These are phyloP conservation scores for Geotrichum reessii DNA, from an alignment of 1,139 yeast species.

Conservation along the genomic window DNA sequence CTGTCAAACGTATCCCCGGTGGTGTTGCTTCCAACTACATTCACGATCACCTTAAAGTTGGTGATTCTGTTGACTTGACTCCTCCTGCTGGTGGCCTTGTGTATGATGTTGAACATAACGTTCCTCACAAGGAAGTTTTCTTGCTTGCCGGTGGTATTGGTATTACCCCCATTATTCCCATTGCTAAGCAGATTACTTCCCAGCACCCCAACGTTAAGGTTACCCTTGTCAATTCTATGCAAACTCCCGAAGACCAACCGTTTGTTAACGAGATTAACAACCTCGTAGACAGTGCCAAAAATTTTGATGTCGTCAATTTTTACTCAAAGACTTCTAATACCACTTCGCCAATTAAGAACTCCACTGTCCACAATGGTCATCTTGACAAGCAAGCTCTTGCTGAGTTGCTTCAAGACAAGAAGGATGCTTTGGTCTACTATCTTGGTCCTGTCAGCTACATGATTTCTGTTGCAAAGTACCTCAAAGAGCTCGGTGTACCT, in stretches of 20 bases:
- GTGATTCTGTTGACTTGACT: conserved; percentile 47
- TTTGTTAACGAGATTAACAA: conserved; percentile 22
- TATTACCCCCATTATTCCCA: conserved; percentile 56
- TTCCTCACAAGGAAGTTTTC: conserved; percentile 37
- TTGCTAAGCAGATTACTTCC: conserved; percentile 40
- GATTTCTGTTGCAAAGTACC: conserved; percentile 15
- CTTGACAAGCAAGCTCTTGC: conserved; percentile 22
- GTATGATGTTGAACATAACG: conserved; percentile 33
- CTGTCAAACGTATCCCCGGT: conserved; percentile 45
- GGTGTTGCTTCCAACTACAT: conserved; percentile 53
- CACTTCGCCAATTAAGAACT: conserved; percentile 7
- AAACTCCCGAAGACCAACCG: conserved; percentile 23
- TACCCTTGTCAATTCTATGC: conserved; percentile 27
- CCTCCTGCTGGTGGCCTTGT: conserved; percentile 58
- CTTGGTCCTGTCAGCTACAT: conserved; percentile 18
- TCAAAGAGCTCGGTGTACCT: conserved; percentile 16
- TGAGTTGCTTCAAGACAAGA: background rate
- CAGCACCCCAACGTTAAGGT: conserved; percentile 16
- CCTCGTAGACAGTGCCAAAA: conserved; percentile 18
- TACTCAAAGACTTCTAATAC: conserved; percentile 17
- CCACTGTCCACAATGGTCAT: conserved; percentile 17
- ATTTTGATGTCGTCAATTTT: conserved; percentile 23
- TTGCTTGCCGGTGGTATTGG: conserved; percentile 63
- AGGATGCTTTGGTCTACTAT: conserved; percentile 15
- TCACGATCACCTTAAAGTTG: conserved; percentile 47